These are phyloP conservation scores for Aspergillus japonicus DNA, from an alignment of 2,329 filamentous ascomycete genomes.

Conservation along the genomic window DNA sequence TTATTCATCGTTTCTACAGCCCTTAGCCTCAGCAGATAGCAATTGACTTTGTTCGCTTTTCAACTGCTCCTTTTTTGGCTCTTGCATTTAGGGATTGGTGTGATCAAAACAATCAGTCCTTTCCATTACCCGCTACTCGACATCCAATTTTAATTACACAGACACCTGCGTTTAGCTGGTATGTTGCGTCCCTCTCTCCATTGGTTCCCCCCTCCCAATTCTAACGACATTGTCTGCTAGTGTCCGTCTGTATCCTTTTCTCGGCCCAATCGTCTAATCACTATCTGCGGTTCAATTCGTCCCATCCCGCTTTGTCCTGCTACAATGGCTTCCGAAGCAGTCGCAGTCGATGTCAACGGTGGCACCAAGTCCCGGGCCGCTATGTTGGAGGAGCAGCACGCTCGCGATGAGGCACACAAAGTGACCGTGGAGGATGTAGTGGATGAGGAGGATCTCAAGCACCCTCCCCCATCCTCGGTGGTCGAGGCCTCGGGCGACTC, in stretches of 20 bases:
- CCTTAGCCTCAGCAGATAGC: constrained; percentile 19
- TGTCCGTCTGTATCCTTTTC: not conserved
- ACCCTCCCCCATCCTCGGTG: constrained; percentile 53
- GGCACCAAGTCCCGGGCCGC: constrained; percentile 51
- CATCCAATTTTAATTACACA: constrained; percentile 3
- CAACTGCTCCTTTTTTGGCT: not conserved
- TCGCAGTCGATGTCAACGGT: constrained; percentile 32
- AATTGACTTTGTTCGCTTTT: constrained; percentile 14
- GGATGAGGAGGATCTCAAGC: constrained; percentile 72
- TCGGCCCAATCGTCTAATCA: not conserved
- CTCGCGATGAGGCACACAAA: constrained; percentile 54
- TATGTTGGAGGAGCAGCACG: constrained; percentile 54
- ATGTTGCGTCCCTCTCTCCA: not conserved
- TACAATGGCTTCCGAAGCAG: constrained; percentile 37
- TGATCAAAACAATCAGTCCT: not conserved
- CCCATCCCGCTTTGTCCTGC: not conserved
- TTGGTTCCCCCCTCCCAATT: not conserved
- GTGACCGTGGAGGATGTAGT: constrained; percentile 75
- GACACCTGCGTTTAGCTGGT: not conserved
- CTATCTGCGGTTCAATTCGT: not conserved
- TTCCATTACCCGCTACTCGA: not conserved
- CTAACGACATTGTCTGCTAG: not conserved
- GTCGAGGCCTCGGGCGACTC: constrained; percentile 34
- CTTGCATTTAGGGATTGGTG: not conserved
- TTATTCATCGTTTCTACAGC: constrained; percentile 10